These are phyloP conservation scores for Aspergillus hiratsukae DNA, from an alignment of 2,329 filamentous ascomycete species.

Conservation along the genomic window DNA sequence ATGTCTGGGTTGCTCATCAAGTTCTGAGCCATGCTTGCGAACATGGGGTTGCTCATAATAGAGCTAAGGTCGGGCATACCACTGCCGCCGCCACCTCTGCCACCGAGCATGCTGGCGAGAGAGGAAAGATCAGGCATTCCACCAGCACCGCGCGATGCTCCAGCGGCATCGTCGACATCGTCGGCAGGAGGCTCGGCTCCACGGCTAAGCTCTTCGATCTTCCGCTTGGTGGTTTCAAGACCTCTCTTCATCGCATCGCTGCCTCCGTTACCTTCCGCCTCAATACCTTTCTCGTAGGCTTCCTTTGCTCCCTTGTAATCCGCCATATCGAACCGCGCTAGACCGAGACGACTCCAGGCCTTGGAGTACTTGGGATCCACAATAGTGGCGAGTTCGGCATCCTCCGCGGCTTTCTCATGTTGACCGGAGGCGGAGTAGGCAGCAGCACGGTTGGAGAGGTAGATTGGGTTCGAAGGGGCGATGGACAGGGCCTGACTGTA, in stretches of 20 bases:
- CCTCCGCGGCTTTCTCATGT: slow-evolving; percentile 76
- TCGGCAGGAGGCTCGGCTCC: slow-evolving; percentile 49
- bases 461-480: slow-evolving; percentile 84
- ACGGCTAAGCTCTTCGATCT: slow-evolving; percentile 72
- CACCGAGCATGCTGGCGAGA: slow-evolving; percentile 69
- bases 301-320: slow-evolving; percentile 91
- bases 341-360: slow-evolving; percentile 89
- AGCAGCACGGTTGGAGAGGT: slow-evolving; percentile 94
- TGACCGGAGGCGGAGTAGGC: slow-evolving; percentile 81
- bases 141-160: slow-evolving; percentile 42
- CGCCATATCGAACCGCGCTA: slow-evolving; percentile 86
- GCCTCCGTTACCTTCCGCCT: slow-evolving; percentile 87
- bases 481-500: slow-evolving; percentile 85
- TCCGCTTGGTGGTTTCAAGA: slow-evolving; percentile 84
- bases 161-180: slow-evolving; percentile 48
- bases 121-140: slow-evolving; percentile 68
- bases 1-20: slow-evolving; percentile 95
- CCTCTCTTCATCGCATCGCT: slow-evolving; percentile 98
- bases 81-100: slow-evolving; percentile 55
- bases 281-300: slow-evolving; percentile 87
- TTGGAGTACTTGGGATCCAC: slow-evolving; percentile 94
- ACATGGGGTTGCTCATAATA: slow-evolving; percentile 98
- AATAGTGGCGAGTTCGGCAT: slow-evolving; percentile 85
- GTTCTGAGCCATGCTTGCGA: slow-evolving; percentile 93
- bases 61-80: slow-evolving; percentile 80